Conservation (phyloP, 75 land plant genomes). For the Larix kaempferi region DNA sequence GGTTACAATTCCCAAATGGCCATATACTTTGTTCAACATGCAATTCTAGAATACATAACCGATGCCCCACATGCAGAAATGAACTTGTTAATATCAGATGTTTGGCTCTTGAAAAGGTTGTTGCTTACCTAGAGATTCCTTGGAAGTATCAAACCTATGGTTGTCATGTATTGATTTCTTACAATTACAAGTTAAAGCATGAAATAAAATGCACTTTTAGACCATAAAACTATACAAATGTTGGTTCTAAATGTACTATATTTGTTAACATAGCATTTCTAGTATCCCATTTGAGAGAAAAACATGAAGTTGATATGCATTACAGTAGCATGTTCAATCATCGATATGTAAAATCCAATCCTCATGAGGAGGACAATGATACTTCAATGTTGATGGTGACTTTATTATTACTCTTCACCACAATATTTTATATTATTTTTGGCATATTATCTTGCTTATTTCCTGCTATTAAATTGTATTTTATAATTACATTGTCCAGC, state of each 20-base stretch:
- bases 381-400: slow-evolving; percentile 81
- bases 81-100: slow-evolving; percentile 80
- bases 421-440: neutral
- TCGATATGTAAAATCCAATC: slow-evolving; percentile 71
- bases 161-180: slow-evolving; percentile 62
- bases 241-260: slow-evolving; percentile 68
- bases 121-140: slow-evolving; percentile 69
- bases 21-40: slow-evolving; percentile 56
- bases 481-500: neutral
- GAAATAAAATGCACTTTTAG: slow-evolving; percentile 59
- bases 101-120: slow-evolving; percentile 70
- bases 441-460: neutral
- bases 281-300: slow-evolving; percentile 57
- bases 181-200: slow-evolving; percentile 70
- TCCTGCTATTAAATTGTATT: neutral
- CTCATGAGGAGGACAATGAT: slow-evolving; percentile 73
- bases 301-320: slow-evolving; percentile 81
- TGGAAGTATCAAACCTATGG: slow-evolving; percentile 63
- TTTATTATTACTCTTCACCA: neutral
- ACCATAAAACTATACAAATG: slow-evolving; percentile 72
- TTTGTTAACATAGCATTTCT: slow-evolving; percentile 58
- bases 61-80: slow-evolving; percentile 71
- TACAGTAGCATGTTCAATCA: slow-evolving; percentile 69
- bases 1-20: no score
- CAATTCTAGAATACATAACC: slow-evolving; percentile 66